A percentile compares a stretch with the other conserved stretches of the same genome.
These are phyloP conservation scores for Tranzscheliella williamsii DNA, from an alignment of 1,284 basidiomycete species.

Conservation along the genomic window DNA sequence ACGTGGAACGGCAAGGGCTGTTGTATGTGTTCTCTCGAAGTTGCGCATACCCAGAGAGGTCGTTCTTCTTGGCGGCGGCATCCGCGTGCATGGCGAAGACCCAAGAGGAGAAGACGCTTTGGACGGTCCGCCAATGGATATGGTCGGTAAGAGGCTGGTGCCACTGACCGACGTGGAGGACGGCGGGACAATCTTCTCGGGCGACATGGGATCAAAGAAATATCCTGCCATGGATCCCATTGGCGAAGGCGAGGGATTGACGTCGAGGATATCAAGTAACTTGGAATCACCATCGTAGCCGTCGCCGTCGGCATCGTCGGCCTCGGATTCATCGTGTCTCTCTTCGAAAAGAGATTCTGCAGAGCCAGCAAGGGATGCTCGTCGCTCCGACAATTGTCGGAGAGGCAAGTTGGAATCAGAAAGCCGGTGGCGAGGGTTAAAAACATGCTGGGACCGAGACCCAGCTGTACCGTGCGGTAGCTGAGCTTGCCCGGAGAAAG, in stretches of 20 bases:
- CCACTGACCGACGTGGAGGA: conserved; percentile 13
- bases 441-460: neutral
- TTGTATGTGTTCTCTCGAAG: conserved; percentile 34
- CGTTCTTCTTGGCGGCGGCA: conserved; percentile 30
- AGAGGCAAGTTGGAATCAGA: conserved; percentile 9
- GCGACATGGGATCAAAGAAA: conserved; percentile 54
- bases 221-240: conserved; percentile 44
- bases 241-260: conserved; percentile 35
- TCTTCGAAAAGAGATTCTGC: conserved; percentile 30
- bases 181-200: conserved; percentile 29
- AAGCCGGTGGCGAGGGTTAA: conserved; percentile 6
- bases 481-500: conserved; percentile 1
- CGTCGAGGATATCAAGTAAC: conserved; percentile 5
- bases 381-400: conserved; percentile 7
- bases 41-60: conserved; percentile 24
- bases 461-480: neutral
- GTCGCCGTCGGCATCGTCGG: conserved; percentile 5
- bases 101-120: conserved; percentile 24
- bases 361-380: conserved; percentile 18
- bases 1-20: conserved; percentile 24
- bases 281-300: neutral
- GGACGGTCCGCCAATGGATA: conserved; percentile 22
- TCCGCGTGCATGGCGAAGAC: conserved; percentile 30
- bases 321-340: neutral
- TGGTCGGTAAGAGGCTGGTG: conserved; percentile 31